A percentile compares a stretch with the other conserved stretches of the same genome.
These are phyloP conservation scores for Myxozyma sirexii DNA, from an alignment of 805 yeast species.

Conservation along the genomic window DNA sequence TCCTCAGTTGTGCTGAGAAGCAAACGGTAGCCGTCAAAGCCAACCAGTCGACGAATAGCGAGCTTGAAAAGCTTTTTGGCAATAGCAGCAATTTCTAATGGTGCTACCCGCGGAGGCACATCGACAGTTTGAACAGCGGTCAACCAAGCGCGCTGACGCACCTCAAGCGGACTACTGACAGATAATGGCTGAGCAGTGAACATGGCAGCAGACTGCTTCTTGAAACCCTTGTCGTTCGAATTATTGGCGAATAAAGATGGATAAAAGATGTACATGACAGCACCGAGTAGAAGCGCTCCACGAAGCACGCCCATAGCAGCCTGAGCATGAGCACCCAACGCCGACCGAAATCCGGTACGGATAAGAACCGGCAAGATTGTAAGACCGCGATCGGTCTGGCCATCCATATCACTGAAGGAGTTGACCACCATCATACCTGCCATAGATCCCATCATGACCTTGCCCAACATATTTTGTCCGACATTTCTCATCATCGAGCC, in stretches of 20 bases:
- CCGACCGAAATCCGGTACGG: constrained; percentile 16
- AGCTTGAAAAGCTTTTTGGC: constrained; percentile 28
- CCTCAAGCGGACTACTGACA: constrained; percentile 27
- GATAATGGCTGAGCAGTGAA: constrained; percentile 14
- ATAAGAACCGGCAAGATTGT: constrained; percentile 39
- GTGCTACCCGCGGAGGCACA: constrained; percentile 34
- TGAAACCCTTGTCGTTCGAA: constrained; percentile 7
- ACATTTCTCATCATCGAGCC: constrained; percentile 3
- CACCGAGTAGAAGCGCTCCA: constrained; percentile 38
- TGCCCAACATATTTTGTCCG: constrained; percentile 35
- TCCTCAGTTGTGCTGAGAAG: constrained; percentile 31
- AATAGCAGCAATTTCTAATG: constrained; percentile 23
- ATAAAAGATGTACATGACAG: constrained; percentile 37
- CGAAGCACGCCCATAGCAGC: constrained; percentile 33
- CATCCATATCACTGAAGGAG: constrained; percentile 31
- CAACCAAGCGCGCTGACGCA: constrained; percentile 38
- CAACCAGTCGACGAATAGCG: constrained; percentile 34
- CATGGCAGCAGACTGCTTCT: constrained; percentile 16
- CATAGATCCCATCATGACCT: constrained; percentile 44
- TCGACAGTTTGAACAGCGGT: constrained; percentile 36
- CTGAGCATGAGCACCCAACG: constrained; percentile 27
- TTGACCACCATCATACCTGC: constrained; percentile 43
- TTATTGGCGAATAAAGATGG: constrained; percentile 35
- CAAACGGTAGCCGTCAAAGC: constrained; percentile 35
- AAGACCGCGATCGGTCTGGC: constrained; percentile 38